Conservation (phyloP, 768 basidiomycete genomes). For the Serendipita vermifera region DNA sequence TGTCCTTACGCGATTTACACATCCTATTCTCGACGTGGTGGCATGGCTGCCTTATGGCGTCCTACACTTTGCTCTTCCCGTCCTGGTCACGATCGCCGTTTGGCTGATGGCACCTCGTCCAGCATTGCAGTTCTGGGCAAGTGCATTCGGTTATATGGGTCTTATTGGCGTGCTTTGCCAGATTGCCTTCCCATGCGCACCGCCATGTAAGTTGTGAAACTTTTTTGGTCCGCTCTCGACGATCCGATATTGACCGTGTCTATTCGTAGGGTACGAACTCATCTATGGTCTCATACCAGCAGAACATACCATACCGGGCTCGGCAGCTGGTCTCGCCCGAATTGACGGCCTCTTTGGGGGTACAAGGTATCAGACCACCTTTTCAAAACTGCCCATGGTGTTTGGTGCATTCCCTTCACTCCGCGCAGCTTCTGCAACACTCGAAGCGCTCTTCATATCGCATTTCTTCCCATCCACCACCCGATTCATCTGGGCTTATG, state of each 20-base stretch:
- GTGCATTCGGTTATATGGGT: constrained; percentile 89
- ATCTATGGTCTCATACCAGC: constrained; percentile 94
- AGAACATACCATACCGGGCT: constrained; percentile 82
- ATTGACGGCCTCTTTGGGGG: constrained; percentile 80
- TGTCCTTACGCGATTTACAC: constrained; percentile 87
- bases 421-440: constrained; percentile 80
- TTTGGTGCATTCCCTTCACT: constrained; percentile 96
- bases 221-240: neutral
- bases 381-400: constrained; percentile 79
- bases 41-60: constrained; percentile 99
- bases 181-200: constrained; percentile 80
- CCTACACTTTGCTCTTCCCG: constrained; percentile 75
- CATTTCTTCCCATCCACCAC: constrained; percentile 82
- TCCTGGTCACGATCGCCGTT: constrained; percentile 69
- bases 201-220: constrained; percentile 51
- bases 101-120: constrained; percentile 84
- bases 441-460: constrained; percentile 83
- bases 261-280: constrained; percentile 78
- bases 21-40: constrained; percentile 79
- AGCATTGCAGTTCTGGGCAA: constrained; percentile 70
- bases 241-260: neutral
- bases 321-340: constrained; percentile 81
- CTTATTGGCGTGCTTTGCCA: constrained; percentile 77
- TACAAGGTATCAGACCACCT: constrained; percentile 61
- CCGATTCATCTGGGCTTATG: constrained; percentile 68